Evolutionary conservation across 225 moss, liverwort and hornwort species (phyloP).

Genomic region (Sphagnum tenellum): DNA sequence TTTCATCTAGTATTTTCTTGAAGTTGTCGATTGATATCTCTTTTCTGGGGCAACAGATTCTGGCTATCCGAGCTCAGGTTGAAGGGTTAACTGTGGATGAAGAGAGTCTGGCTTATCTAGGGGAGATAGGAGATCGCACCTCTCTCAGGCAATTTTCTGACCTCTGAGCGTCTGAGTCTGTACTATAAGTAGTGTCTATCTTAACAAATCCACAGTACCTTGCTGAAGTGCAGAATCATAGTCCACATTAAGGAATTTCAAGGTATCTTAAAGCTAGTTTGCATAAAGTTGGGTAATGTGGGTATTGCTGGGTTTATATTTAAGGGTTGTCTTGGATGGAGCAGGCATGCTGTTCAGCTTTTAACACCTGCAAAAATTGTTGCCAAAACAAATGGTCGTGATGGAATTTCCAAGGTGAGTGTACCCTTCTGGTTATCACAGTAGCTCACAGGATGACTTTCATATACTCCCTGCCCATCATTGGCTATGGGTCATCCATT

Average conservation of each 20-base stretch:
- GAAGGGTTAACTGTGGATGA: slow-evolving; percentile 81
- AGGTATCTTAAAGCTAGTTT: no score
- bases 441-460: no score
- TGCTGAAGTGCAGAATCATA: no score
- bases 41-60: slow-evolving; percentile 30
- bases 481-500: no score
- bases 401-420: slow-evolving; percentile 66
- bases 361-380: slow-evolving; percentile 85
- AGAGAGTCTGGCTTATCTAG: slow-evolving; percentile 75
- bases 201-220: no score
- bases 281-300: no score
- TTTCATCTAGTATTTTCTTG: no score
- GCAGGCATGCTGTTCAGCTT: slow-evolving; percentile 88
- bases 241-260: no score
- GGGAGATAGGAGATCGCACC: slow-evolving; percentile 93
- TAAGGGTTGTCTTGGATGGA: slow-evolving; percentile 3
- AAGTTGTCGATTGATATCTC: neutral
- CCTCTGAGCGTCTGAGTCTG: no score
- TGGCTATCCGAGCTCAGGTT: slow-evolving; percentile 90
- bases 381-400: slow-evolving; percentile 85
- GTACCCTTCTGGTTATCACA: no score
- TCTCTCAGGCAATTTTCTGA: slow-evolving; percentile 45
- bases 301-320: neutral
- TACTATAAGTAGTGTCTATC: no score
- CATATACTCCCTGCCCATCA: no score